Evolutionary conservation across 805 yeast species (phyloP), one percentile per base, ranked within the genome.

Genomic region (Naumovozyma baii): DNA sequence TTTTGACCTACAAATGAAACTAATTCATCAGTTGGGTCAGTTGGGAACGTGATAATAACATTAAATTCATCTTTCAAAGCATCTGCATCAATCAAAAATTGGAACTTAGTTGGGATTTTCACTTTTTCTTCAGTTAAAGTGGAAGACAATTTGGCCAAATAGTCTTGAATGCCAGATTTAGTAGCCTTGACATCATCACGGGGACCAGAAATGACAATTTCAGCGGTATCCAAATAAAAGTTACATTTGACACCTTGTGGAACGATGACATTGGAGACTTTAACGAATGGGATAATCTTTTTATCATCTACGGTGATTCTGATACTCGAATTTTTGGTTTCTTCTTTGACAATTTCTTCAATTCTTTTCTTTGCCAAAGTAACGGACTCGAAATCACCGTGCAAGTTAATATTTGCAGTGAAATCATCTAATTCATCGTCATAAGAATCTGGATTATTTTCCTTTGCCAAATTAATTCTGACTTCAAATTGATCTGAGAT

Each of bases 331-430:
- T 63, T 68, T 54, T 78, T 80, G 39, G 86, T 80, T 52, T 82
- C 79, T 53, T 82, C 83, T 53, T 74, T 72, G 37, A 87, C 94
- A 51, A 87, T 82, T 16, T 73, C 76, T 54, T 75, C 49, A 47
- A 90, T 86, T 55, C 70, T 76, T 28, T 65, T 59, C 55, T 80
- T 80, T 22, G 96, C 96, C 37, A 71, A 70, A 46, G 70, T 73
- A 50, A 83, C 83, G 40, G 95, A 87, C 57, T 83, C 94, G 44
- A 74, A 72, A 55, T 87, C 94, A 64, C 96, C 97, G 44, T 76
- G 81, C 40, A 88, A 67, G 19, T 76, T 64, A 39, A 88, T 80
- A 26, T 68, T 66, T 25, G 82, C 69, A n/a, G 73, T 58, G 36
- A 68, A 74, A 29, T 80, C 80, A 51, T 74, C 75, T 38, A 76